phyloP scores from a whole-genome alignment of 352 stramenopile genomes.

The Nothophytophthora sp. region DNA sequence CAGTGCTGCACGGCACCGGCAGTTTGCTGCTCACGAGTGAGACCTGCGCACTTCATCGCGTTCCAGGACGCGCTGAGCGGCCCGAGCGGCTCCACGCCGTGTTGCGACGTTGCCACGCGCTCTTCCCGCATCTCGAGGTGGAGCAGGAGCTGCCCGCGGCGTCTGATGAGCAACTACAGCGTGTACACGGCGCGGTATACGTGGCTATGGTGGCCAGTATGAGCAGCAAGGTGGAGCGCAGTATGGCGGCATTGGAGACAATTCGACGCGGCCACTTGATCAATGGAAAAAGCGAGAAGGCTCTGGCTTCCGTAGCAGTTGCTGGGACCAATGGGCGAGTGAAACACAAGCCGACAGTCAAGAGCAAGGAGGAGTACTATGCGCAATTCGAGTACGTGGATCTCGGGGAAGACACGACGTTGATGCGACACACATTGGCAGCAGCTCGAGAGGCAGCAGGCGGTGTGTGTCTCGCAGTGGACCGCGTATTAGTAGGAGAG shows the following conservation, averaged over 20 bases:
- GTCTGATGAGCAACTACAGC: constrained; percentile 47
- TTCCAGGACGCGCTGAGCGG: constrained; percentile 43
- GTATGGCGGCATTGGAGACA: constrained; percentile 54
- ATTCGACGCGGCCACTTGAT: constrained; percentile 6
- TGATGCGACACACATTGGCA: constrained; percentile 69
- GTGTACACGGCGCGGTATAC: constrained; percentile 61
- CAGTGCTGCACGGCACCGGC: constrained; percentile 23
- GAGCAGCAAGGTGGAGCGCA: constrained; percentile 59
- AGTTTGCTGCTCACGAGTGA: constrained; percentile 55
- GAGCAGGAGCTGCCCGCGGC: constrained; percentile 28
- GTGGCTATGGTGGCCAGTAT: constrained; percentile 52
- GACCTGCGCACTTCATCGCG: constrained; percentile 44
- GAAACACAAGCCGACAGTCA: constrained; percentile 15
- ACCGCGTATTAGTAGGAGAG: constrained; percentile 34
- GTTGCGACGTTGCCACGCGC: constrained; percentile 24
- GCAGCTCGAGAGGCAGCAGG: constrained; percentile 72
- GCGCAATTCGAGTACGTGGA: constrained; percentile 66
- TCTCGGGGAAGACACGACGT: constrained; percentile 64
- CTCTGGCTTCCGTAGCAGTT: constrained; percentile 1
- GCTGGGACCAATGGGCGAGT: constrained; percentile 11
- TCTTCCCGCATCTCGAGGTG: constrained; percentile 38
- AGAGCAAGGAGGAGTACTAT: constrained; percentile 51
- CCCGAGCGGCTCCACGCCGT: constrained; percentile 57
- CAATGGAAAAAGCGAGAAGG: constrained; percentile 2
- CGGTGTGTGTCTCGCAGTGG: constrained; percentile 77